phyloP scores from a whole-genome alignment of 2,329 filamentous ascomycete genomes.

The Botryosphaeria dothidea region DNA sequence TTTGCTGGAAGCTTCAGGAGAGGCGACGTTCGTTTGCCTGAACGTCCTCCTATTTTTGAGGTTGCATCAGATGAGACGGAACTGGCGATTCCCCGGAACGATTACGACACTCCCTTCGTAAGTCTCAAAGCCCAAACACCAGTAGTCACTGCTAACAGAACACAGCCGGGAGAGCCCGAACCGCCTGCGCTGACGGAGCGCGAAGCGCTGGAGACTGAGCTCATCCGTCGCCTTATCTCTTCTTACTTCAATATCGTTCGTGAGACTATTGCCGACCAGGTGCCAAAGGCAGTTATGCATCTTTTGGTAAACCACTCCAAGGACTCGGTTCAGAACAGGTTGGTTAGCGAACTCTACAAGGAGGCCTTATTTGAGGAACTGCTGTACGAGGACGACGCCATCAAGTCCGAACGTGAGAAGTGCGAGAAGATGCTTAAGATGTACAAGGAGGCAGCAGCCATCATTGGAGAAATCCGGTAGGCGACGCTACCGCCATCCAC shows the following conservation, averaged over 20 bases:
- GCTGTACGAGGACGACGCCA: conserved; percentile 93
- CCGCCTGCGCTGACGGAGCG: conserved; percentile 92
- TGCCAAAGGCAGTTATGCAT: conserved; percentile 99
- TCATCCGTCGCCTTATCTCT: conserved; percentile 93
- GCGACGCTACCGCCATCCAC: neutral
- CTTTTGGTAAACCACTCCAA: conserved; percentile 97
- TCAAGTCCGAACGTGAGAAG: conserved; percentile 97
- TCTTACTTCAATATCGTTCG: conserved; percentile 99
- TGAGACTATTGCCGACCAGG: conserved; percentile 97
- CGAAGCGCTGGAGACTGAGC: conserved; percentile 94
- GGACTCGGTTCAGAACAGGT: conserved; percentile 93
- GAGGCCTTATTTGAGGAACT: conserved; percentile 89
- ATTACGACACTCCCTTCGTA: conserved; percentile 60
- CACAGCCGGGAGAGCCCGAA: conserved; percentile 49
- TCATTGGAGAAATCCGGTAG: conserved; percentile 92
- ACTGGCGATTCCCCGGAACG: conserved; percentile 35
- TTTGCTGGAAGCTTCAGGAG: conserved; percentile 81
- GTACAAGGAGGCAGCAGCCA: conserved; percentile 96
- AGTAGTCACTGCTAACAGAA: neutral
- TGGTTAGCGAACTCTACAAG: conserved; percentile 94
- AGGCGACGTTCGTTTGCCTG: conserved; percentile 58
- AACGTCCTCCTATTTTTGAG: conserved; percentile 44
- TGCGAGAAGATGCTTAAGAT: conserved; percentile 94
- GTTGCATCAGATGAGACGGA: conserved; percentile 43
- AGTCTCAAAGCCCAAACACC: conserved; percentile 62